Conservation (phyloP, 2,329 filamentous ascomycete genomes). For the Raffaelea albimanens region DNA sequence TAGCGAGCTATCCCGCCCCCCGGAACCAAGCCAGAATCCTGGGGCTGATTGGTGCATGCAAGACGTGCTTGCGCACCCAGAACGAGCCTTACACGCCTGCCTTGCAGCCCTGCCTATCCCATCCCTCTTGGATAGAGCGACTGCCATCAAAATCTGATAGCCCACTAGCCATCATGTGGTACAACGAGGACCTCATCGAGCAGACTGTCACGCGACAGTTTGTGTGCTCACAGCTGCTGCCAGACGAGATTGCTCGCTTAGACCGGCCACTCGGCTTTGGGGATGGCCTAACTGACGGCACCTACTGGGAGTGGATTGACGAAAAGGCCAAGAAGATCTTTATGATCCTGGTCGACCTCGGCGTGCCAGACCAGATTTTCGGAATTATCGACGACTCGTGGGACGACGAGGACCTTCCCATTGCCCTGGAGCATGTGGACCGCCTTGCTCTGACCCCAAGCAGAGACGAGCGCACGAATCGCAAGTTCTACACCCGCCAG, state of each 20-base stretch:
- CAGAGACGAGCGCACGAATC: slow-evolving; percentile 54
- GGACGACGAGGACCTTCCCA: slow-evolving; percentile 67
- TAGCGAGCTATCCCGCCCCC: too few species aligned
- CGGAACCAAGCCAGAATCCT: too few species aligned
- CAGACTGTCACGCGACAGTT: slow-evolving; percentile 59
- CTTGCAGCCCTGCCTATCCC: too few species aligned
- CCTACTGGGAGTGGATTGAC: slow-evolving; percentile 71
- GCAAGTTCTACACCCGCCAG: slow-evolving; percentile 60
- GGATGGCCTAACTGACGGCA: slow-evolving; percentile 59
- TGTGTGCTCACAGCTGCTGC: slow-evolving; percentile 53
- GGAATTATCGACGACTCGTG: slow-evolving; percentile 65
- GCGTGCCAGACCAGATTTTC: slow-evolving; percentile 65
- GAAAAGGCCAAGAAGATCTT: slow-evolving; percentile 61
- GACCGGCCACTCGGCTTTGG: slow-evolving; percentile 57
- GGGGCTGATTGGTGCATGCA: too few species aligned
- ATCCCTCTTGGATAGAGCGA: too few species aligned
- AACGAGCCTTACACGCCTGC: too few species aligned
- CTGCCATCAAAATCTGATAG: too few species aligned
- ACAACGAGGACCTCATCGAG: slow-evolving; percentile 61
- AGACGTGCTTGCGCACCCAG: too few species aligned
- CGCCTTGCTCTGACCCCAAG: slow-evolving; percentile 50
- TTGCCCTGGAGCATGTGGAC: slow-evolving; percentile 55
- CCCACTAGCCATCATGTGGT: too few species aligned
- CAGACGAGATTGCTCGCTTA: slow-evolving; percentile 53
- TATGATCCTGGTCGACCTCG: slow-evolving; percentile 60